Base-by-base conservation (phyloP, 495 filamentous ascomycete species). In the Trichoderma erinaceum region DNA sequence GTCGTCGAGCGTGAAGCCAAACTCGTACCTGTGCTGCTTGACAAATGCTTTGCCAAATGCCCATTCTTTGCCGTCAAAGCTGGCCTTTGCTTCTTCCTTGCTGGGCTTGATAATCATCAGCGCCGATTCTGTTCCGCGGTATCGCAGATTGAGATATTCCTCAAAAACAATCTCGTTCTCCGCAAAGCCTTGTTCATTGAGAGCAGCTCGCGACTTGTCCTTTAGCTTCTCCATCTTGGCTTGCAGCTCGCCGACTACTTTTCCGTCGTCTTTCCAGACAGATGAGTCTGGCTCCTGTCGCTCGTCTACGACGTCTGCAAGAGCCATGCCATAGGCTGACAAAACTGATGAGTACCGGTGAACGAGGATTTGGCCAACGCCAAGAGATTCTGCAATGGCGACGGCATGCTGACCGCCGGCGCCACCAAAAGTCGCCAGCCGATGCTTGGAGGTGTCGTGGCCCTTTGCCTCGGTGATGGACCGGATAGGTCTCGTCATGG, bases 331-430 rank as follows among this genome's bases (percentile, higher is more conserved):
- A 70, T 97, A 99, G 3, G 95, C 95, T 0, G 93, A 97, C 0
- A 99, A 83, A 2, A 99, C 92, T 0, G 93, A 97, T 0, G 94
- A 97, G 75, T 97, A 97, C 48, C 90, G 83, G 73, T 97, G 95
- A 16, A 99, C 84, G 4, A 99, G 79, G 44, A 97, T 94, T 75
- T 96, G 91, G 38, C 80, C 84, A 71, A 99, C 92, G 0, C 94
- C 93, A 23, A 99, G 81, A 23, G 89, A 89, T 71, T 93, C 90
- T 13, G 94, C 95, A 72, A 99, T 97, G n/a, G 92, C 92, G 21
- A 95, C 91, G 7, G 95, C 95, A 73, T 99, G 95, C 75, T 99
- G 95, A 2, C 95, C 95, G 63, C 95, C 95, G 1, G 95, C 95
- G 35, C 95, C 95, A 25, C 95, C 95, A 79, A 99, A 98, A 0